Percentiles rank a stretch among this genome's conserved stretches.
Evolutionary conservation across 352 stramenopile species (phyloP).

Genomic region (Bremia lactucae): DNA sequence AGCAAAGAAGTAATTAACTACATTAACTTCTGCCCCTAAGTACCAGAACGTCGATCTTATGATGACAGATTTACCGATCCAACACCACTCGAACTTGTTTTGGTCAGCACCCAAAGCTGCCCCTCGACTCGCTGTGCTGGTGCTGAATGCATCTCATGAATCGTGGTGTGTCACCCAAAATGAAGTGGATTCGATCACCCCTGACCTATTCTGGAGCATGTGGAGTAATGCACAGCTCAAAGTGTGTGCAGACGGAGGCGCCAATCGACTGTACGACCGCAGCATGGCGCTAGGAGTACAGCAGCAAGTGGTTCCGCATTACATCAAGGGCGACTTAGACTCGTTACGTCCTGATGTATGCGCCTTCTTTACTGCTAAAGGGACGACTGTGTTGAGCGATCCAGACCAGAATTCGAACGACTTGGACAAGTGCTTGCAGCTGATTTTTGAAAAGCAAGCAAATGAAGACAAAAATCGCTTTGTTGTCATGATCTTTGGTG

Average conservation of each 20-base stretch:
- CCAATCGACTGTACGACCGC: slow-evolving; percentile 89
- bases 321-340: slow-evolving; percentile 94
- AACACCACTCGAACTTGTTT: slow-evolving; percentile 44
- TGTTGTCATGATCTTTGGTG: slow-evolving; percentile 87
- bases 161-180: slow-evolving; percentile 31
- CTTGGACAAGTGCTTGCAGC: slow-evolving; percentile 87
- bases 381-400: slow-evolving; percentile 62
- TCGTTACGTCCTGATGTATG: slow-evolving; percentile 83
- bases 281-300: slow-evolving; percentile 26
- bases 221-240: slow-evolving; percentile 55
- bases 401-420: slow-evolving; percentile 90
- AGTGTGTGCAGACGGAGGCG: slow-evolving; percentile 91
- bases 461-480: slow-evolving; percentile 33
- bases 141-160: slow-evolving; percentile 40
- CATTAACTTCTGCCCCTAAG: no score
- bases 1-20: no score
- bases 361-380: slow-evolving; percentile 69
- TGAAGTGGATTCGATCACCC: slow-evolving; percentile 6
- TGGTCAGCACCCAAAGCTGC: slow-evolving; percentile 32
- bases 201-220: slow-evolving; percentile 59
- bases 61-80: slow-evolving; percentile 5
- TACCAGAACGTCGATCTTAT: not conserved
- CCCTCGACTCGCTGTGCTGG: slow-evolving; percentile 43
- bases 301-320: slow-evolving; percentile 61
- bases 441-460: slow-evolving; percentile 30